Percentiles rank a stretch among this genome's conserved stretches.
Evolutionary conservation across 1,284 basidiomycete species (phyloP).

Genomic region (Hortiboletus rubellus): DNA sequence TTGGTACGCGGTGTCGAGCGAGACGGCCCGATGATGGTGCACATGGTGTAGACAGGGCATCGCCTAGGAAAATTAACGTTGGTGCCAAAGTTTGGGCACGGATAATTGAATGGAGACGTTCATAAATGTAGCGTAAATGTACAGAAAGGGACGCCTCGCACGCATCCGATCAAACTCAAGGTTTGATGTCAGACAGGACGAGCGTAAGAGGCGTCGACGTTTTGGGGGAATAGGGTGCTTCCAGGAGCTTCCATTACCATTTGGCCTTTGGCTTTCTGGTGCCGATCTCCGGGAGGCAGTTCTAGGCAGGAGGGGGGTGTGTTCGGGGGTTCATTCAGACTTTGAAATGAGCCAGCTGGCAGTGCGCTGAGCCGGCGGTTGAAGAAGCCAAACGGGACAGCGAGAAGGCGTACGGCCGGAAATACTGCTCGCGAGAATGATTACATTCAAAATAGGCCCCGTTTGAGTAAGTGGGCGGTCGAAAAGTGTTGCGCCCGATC

Average conservation of each 20-base stretch:
- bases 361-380: background rate
- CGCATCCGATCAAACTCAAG: constrained; percentile 20
- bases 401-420: constrained; percentile 20
- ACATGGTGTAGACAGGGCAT: constrained; percentile 7
- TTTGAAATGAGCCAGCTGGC: background rate
- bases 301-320: background rate
- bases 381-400: background rate
- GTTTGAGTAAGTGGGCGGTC: constrained; percentile 10
- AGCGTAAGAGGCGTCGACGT: constrained; percentile 1
- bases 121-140: constrained; percentile 7
- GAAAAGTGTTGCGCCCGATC: constrained; percentile 23
- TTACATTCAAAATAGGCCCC: background rate
- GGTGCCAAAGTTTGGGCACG: background rate
- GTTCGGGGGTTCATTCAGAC: background rate
- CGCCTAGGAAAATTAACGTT: constrained; percentile 24
- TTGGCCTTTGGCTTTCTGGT: constrained; percentile 20
- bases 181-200: constrained; percentile 25
- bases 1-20: background rate
- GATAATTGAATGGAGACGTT: constrained; percentile 6
- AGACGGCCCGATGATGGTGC: background rate
- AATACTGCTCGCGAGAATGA: background rate
- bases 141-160: constrained; percentile 12
- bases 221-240: constrained; percentile 13
- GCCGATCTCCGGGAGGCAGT: constrained; percentile 18
- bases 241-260: constrained; percentile 20